Evolutionary conservation across 805 yeast genomes (phyloP).

Genomic region (Candida pini): DNA sequence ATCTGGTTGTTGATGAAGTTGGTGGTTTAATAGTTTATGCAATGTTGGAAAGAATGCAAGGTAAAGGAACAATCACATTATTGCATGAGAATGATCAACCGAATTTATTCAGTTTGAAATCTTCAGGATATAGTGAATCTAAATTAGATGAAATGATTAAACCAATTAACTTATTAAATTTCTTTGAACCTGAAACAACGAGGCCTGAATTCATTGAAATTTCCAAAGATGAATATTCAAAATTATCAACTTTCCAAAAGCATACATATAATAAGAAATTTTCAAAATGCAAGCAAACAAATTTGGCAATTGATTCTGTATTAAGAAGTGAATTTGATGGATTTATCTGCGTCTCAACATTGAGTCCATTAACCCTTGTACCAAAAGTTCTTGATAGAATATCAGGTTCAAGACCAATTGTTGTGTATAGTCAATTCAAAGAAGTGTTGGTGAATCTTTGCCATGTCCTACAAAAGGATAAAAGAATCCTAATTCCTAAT

Average conservation of each 20-base stretch:
- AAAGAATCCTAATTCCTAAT: slow-evolving; percentile 74
- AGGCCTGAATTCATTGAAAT: slow-evolving; percentile 38
- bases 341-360: slow-evolving; percentile 64
- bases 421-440: slow-evolving; percentile 74
- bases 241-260: slow-evolving; percentile 53
- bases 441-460: slow-evolving; percentile 74
- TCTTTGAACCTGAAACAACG: slow-evolving; percentile 69
- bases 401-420: slow-evolving; percentile 85
- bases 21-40: slow-evolving; percentile 86
- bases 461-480: slow-evolving; percentile 59
- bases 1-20: slow-evolving; percentile 88
- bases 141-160: slow-evolving; percentile 51
- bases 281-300: slow-evolving; percentile 48
- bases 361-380: slow-evolving; percentile 61
- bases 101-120: slow-evolving; percentile 64
- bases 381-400: slow-evolving; percentile 56
- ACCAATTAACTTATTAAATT: slow-evolving; percentile 72
- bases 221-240: slow-evolving; percentile 46
- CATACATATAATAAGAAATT: slow-evolving; percentile 63
- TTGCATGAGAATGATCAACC: slow-evolving; percentile 94
- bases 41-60: slow-evolving; percentile 86
- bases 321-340: slow-evolving; percentile 62
- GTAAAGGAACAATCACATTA: slow-evolving; percentile 60
- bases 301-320: slow-evolving; percentile 45
- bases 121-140: slow-evolving; percentile 57